Percentiles rank a stretch among this genome's conserved stretches.
These are phyloP conservation scores for Solanum piurae DNA, from an alignment of 257 asterid species.

Conservation along the genomic window DNA sequence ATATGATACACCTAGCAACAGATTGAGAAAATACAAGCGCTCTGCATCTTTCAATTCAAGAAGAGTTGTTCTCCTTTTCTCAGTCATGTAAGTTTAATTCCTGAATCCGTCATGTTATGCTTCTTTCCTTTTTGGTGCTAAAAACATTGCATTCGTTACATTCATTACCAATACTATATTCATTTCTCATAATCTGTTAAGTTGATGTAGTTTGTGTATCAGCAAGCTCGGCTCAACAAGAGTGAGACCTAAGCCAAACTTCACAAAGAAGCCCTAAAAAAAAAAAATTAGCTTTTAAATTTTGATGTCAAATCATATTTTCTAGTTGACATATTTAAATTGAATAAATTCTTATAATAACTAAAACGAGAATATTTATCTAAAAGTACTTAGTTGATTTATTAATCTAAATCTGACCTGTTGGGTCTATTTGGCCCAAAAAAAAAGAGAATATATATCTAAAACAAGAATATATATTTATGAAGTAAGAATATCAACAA, in stretches of 20 bases:
- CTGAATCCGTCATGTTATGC: not conserved
- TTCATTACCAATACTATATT: not conserved
- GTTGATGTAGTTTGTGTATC: not conserved
- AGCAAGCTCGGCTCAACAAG: not conserved
- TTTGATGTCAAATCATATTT: not conserved
- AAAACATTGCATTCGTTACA: not conserved
- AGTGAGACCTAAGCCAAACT: not conserved
- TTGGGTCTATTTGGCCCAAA: too few relatives aligned
- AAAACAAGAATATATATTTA: not conserved
- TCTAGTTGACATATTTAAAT: not conserved
- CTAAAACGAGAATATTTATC: not conserved
- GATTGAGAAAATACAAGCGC: constrained; percentile 83
- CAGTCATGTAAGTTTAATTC: constrained; percentile 58
- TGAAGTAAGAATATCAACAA: not conserved
- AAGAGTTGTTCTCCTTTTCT: constrained; percentile 80
- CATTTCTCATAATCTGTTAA: not conserved
- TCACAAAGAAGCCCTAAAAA: not conserved
- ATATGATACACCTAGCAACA: constrained; percentile 39
- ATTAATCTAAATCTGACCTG: too few relatives aligned
- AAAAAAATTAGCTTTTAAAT: too few relatives aligned
- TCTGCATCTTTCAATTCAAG: constrained; percentile 85
- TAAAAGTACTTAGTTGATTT: too few relatives aligned
- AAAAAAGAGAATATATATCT: not conserved
- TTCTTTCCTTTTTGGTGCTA: not conserved
- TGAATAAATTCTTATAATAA: not conserved